A percentile compares a stretch with the other conserved stretches of the same genome.
Conservation (phyloP, 345 rosid genomes). For the Psidium guajava region DNA sequence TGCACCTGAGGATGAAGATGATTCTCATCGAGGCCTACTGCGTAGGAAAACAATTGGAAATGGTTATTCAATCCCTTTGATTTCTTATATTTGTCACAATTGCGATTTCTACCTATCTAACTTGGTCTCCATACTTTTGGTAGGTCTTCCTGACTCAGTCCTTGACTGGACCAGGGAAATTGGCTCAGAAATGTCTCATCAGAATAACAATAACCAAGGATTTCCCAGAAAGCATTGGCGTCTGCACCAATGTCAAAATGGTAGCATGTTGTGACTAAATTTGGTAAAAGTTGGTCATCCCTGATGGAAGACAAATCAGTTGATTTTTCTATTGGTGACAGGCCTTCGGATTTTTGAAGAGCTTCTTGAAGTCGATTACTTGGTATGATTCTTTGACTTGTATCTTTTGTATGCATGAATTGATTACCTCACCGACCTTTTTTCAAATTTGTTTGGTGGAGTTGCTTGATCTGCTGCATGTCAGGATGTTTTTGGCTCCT, state of each 20-base stretch:
- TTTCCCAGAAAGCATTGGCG: constrained; percentile 98
- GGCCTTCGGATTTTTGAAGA: constrained; percentile 99
- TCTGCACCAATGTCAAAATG: constrained; percentile 97
- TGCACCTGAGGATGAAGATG: constrained; percentile 91
- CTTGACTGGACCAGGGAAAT: constrained; percentile 87
- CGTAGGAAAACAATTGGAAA: constrained; percentile 96
- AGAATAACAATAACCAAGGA: constrained; percentile 72
- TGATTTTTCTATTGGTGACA: constrained; percentile 11
- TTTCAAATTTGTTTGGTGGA: not conserved
- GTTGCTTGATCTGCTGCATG: constrained; percentile 8
- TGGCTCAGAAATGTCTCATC: constrained; percentile 61
- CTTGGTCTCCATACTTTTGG: constrained; percentile 9
- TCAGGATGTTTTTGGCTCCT: not conserved
- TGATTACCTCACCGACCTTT: not conserved
- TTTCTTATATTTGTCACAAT: not conserved
- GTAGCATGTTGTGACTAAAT: constrained; percentile 12
- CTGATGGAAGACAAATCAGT: not conserved
- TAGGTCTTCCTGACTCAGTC: constrained; percentile 83
- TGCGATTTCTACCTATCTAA: not conserved
- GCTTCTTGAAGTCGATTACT: constrained; percentile 97
- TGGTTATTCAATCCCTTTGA: constrained; percentile 26
- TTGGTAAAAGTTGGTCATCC: not conserved
- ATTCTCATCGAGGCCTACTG: constrained; percentile 32
- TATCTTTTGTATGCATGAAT: not conserved
- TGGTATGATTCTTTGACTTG: constrained; percentile 41